Evolutionary conservation across 2,329 filamentous ascomycete species (phyloP), one percentile per base, ranked within the genome.

Genomic region (Fusarium redolens): DNA sequence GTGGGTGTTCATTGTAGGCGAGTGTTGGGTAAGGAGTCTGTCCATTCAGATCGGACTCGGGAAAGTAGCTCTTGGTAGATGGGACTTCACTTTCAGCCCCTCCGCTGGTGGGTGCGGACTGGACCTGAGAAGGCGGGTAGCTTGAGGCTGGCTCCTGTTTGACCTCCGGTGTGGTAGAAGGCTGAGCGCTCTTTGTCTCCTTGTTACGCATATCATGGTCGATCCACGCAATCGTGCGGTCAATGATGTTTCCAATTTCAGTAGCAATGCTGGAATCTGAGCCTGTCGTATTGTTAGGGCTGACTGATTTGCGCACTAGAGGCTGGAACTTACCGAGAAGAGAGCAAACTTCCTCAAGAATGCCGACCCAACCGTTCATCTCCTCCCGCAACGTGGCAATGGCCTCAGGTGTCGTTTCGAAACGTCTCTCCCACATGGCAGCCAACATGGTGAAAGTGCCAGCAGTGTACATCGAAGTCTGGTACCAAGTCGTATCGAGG

Each of bases 401-500:
- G 64, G 93, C 89, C 4, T 85, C 84, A 1, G 85, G 81, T 0
- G 88, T 89, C 15, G 90, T 88, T 14, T 88, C 85, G 54, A 89
- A 88, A 35, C 91, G 86, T 52, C 91, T 88, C 78, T 94, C 89
- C 84, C 90, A 93, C 61, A 91, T 87, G 4, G 89, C 89, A 51
- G 92, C 93, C 1, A 96, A 83, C 18, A 89, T 91, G 0, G 92
- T 92, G 75, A 94, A 93, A 63, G 93, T 91, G 31, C 92, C 92
- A 47, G 92, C 90, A 17, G 93, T 86, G 77, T 93, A 94, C 10
- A 93, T 87, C 0, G 92, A 91, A 54, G 90, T 86, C 52, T 92
- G 91, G 75, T 93, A 92, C 92, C 93, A 95, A 2, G 92, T 94
- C 3, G 92, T 93, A 77, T 96, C 93, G 7, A 95, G 82, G 48